Base-by-base conservation (phyloP, 1,284 basidiomycete genomes). In the Tremellales sp. region DNA sequence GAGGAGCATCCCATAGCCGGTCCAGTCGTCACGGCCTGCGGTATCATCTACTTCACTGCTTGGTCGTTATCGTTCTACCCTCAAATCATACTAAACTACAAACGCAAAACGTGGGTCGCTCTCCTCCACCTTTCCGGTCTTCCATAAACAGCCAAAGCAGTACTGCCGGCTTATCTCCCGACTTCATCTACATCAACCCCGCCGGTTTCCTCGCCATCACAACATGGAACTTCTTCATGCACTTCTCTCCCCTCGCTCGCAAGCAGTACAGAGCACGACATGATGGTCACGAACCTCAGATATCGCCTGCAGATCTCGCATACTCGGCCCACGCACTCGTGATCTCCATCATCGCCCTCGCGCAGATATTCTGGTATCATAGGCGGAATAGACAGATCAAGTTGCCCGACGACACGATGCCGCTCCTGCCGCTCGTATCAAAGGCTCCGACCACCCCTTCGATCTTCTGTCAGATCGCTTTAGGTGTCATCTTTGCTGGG, bases 51-150 rank as follows among this genome's bases (percentile, higher is more conserved):
- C 61, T 72, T 72, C 36, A 35, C 57, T 18, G 63, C 69, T 18
- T 74, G 73, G 73, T 68, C 66, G 10, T 47, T 61, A 5, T 70
- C 68, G 3, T 76, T 77, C 61, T 76, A 76, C 52, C 75, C 74
- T 3, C 75, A 76, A 40, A 32, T 73, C 14, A 41, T 74, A 29
- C 63, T 75, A 47, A 76, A 76, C 53, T 72, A 66, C 53, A 43
- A 51, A 12, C 66, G 74, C 1, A 71, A 73, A 43, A 61, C 56
- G 70, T 72, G 47, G 53, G 68, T 52, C 6, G 13, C 7, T 25
- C 25, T 48, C 8, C 31, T 5, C 10, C 18, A 22, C 14, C 44
- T 4, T 39, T 13, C 13, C 13, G 4, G 18, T 27, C 22, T 38
- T 40, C 36, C 24, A 13, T n/a, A 28, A 3, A n/a, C 16, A 7